Percentiles rank a stretch among this genome's conserved stretches.
phyloP scores from a whole-genome alignment of 2,329 filamentous ascomycete genomes.

The Phialophora tarda region DNA sequence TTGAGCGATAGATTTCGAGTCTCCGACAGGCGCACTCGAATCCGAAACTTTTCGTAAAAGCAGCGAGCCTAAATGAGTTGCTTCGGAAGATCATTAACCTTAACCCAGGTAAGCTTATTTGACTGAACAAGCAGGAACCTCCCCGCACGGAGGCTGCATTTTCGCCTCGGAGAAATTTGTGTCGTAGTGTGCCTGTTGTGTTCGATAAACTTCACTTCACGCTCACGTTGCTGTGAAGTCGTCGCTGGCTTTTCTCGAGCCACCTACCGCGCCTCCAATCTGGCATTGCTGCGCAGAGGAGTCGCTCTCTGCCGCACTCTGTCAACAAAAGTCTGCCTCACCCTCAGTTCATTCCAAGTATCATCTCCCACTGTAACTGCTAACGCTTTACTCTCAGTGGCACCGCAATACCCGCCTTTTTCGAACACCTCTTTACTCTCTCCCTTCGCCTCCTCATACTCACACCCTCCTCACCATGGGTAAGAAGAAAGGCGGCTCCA shows the following conservation, averaged over 20 bases:
- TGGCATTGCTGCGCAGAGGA: slow-evolving; percentile 14
- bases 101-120: slow-evolving; percentile 20
- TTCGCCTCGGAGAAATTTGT: neutral
- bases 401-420: slow-evolving; percentile 17
- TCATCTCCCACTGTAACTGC: slow-evolving; percentile 10
- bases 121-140: neutral
- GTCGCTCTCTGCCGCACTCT: slow-evolving; percentile 15
- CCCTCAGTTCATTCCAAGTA: slow-evolving; percentile 21
- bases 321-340: slow-evolving; percentile 34
- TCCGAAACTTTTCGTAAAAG: slow-evolving; percentile 19
- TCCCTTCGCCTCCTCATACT: neutral
- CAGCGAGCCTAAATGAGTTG: neutral
- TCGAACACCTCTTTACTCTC: slow-evolving; percentile 7
- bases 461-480: slow-evolving; percentile 14
- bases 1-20: neutral
- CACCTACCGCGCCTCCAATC: neutral
- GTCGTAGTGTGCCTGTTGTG: neutral
- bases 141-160: neutral
- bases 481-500: slow-evolving; percentile 3
- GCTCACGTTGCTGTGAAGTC: neutral
- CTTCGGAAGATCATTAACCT: slow-evolving; percentile 13
- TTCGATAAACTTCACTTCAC: neutral
- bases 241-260: neutral
- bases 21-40: neutral
- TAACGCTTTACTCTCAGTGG: slow-evolving; percentile 36